Evolutionary conservation across 768 basidiomycete genomes (phyloP).

Genomic region (Pluteus cervinus): DNA sequence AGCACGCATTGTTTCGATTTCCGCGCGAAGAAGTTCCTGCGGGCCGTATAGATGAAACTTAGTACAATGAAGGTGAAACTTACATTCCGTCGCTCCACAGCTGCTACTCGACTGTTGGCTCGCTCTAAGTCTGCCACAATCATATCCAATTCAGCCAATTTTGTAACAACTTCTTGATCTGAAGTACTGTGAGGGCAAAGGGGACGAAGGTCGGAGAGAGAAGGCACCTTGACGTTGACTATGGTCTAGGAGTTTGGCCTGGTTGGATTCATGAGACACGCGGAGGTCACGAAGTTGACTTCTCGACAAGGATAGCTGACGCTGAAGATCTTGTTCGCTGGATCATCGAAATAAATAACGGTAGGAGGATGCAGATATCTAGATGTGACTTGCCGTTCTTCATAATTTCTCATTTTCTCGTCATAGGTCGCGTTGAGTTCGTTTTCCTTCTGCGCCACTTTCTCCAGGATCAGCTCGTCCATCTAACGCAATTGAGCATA

Average conservation of each 20-base stretch:
- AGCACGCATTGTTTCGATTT: slow-evolving; percentile 85
- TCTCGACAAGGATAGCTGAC: slow-evolving; percentile 85
- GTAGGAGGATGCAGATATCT: neutral
- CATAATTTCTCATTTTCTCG: slow-evolving; percentile 92
- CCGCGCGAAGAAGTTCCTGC: slow-evolving; percentile 91
- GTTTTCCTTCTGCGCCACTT: slow-evolving; percentile 88
- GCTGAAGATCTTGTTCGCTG: slow-evolving; percentile 89
- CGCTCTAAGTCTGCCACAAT: slow-evolving; percentile 90
- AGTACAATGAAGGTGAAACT: slow-evolving; percentile 13
- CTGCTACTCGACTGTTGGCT: slow-evolving; percentile 90
- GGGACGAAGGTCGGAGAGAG: neutral
- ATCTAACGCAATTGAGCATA: slow-evolving; percentile 48
- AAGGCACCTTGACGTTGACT: slow-evolving; percentile 78
- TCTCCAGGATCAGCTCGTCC: slow-evolving; percentile 89
- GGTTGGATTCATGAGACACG: slow-evolving; percentile 85
- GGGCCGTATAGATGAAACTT: slow-evolving; percentile 1
- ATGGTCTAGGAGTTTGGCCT: slow-evolving; percentile 89
- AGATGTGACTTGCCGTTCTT: slow-evolving; percentile 65
- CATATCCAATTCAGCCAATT: slow-evolving; percentile 92
- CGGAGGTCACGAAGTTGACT: slow-evolving; percentile 88
- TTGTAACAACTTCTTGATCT: slow-evolving; percentile 91
- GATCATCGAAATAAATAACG: slow-evolving; percentile 1
- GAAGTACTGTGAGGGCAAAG: slow-evolving; percentile 2
- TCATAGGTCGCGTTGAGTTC: slow-evolving; percentile 97
- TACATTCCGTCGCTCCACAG: slow-evolving; percentile 91